Base-by-base conservation (phyloP, 306 rosid genomes). In the Neltuma alba region DNA sequence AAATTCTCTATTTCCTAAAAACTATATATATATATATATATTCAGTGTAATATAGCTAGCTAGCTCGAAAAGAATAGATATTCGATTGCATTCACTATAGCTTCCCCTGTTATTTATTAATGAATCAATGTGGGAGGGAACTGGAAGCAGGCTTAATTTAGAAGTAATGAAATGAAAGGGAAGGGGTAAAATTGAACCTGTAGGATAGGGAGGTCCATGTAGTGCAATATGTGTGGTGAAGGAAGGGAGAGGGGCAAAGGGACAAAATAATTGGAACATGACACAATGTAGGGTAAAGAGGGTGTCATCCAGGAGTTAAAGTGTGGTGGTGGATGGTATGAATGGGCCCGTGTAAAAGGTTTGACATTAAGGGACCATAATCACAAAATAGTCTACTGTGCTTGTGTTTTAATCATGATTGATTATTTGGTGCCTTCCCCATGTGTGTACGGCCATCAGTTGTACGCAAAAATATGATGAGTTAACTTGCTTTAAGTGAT, bases 361-460 rank as follows among this genome's bases (percentile, higher is more conserved):
- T 90, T 91, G 88, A 90, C 89, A 83, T 81, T 81, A 79, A 61
- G 87, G 76, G 84, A 80, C 83, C 36, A 70, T 73, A 85, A 80
- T 88, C 86, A 90, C 89, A 90, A 90, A 90, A 82, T 81, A 82
- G 70, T 62, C 84, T 72, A 86, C 45, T 60, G 57, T 67, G 84
- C 85, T 72, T 80, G 85, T 82, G 72, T 81, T 81, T 79, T 83
- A 81, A 91, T 90, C 58, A 91, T 91, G 88, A 73, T 80, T 79
- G 78, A 81, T 87, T 80, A 85, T 86, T 85, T 89, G 85, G 72
- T 85, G 67, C 89, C 73, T 81, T 85, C n/a, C n/a, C n/a, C n/a
- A n/a, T n/a, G n/a, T n/a, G 48, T 72, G 31, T 55, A 27, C 62
- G 15, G 12, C 30, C 31, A 23, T 9, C 9, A 55, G 31, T 21